These are phyloP conservation scores for Neofusicoccum sp. DNA, from an alignment of 2,329 filamentous ascomycete species.

Conservation along the genomic window DNA sequence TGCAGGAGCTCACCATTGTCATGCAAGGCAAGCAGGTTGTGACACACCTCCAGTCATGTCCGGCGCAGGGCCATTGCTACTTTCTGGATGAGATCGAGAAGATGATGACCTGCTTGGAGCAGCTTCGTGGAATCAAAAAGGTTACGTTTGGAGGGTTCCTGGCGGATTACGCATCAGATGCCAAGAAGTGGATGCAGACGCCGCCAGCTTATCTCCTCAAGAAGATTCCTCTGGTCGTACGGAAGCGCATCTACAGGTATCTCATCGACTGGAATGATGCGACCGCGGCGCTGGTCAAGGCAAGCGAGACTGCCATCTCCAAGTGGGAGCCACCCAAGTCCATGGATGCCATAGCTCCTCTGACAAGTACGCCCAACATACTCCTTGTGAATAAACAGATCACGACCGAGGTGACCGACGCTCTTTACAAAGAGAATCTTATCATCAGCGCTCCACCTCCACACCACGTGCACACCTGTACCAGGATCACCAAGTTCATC, in stretches of 20 bases:
- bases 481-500: conserved; percentile 11
- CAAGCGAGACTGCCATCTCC: not conserved
- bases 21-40: conserved; percentile 1
- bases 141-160: conserved; percentile 13
- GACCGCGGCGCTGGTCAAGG: not conserved
- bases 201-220: conserved; percentile 13
- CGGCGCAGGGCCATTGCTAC: conserved; percentile 11
- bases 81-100: conserved; percentile 16
- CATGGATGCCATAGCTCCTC: conserved; percentile 10
- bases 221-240: not conserved
- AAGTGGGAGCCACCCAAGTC: conserved; percentile 2
- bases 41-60: conserved; percentile 3
- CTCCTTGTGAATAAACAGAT: conserved; percentile 1
- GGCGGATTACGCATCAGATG: not conserved
- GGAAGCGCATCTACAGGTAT: conserved; percentile 1
- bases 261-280: conserved; percentile 14
- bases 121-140: conserved; percentile 17
- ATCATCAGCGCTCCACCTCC: conserved; percentile 7
- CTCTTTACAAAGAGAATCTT: not conserved
- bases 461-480: conserved; percentile 3
- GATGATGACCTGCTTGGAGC: not conserved
- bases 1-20: conserved; percentile 14
- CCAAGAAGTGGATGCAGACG: conserved; percentile 10
- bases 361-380: not conserved
- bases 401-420: not conserved